Percentiles rank a stretch among this genome's conserved stretches.
These are phyloP conservation scores for Kwoniella europaea DNA, from an alignment of 768 basidiomycete genomes.

Conservation along the genomic window DNA sequence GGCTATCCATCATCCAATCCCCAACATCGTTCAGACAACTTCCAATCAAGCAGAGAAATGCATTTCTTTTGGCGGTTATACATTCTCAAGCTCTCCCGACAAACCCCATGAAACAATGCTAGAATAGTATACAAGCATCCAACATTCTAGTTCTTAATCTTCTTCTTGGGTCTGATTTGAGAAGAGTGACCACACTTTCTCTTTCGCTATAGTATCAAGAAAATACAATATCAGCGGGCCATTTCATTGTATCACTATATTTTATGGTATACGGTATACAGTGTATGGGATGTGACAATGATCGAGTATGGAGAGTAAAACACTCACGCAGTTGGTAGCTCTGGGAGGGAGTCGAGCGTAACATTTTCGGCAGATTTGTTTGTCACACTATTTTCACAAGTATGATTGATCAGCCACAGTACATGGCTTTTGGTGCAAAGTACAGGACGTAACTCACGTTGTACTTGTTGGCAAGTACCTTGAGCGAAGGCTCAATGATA, in stretches of 20 bases:
- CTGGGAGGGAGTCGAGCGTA: slow-evolving; percentile 99
- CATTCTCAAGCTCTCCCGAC: not conserved
- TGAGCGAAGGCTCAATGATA: slow-evolving; percentile 98
- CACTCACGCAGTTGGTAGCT: slow-evolving; percentile 95
- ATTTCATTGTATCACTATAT: not conserved
- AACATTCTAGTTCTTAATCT: slow-evolving; percentile 68
- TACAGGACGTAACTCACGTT: slow-evolving; percentile 62
- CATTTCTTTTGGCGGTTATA: slow-evolving; percentile 2
- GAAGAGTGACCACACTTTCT: slow-evolving; percentile 59
- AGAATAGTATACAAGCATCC: slow-evolving; percentile 21
- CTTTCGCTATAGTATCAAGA: slow-evolving; percentile 69
- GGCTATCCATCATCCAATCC: not conserved
- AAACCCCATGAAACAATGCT: slow-evolving; percentile 12
- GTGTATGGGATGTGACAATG: not conserved
- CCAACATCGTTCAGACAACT: not conserved
- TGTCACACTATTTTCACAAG: slow-evolving; percentile 69
- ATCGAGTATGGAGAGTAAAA: not conserved
- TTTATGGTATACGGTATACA: not conserved
- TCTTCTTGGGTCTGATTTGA: slow-evolving; percentile 75
- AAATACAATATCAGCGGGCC: not conserved
- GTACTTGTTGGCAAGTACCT: slow-evolving; percentile 95
- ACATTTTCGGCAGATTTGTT: slow-evolving; percentile 99
- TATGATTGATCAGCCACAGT: not conserved
- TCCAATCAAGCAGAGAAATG: slow-evolving; percentile 10
- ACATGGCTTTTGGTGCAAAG: not conserved